Percentiles rank a stretch among this genome's conserved stretches.
phyloP scores from a whole-genome alignment of 1,139 yeast genomes.

The Pichia sp. region DNA sequence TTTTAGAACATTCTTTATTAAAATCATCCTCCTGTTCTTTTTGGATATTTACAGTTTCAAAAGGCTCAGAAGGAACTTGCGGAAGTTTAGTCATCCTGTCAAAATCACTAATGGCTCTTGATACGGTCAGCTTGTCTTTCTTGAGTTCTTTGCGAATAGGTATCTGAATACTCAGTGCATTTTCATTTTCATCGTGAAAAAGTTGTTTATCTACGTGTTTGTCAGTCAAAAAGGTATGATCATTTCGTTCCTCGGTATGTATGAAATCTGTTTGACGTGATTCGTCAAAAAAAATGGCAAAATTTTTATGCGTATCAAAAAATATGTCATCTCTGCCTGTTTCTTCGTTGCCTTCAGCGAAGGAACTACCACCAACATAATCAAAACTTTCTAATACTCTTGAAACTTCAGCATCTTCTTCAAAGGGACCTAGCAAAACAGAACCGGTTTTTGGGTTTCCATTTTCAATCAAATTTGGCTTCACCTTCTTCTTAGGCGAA shows the following conservation, averaged over 20 bases:
- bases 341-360: neutral
- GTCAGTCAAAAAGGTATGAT: neutral
- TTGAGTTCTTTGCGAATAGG: neutral
- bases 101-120: conserved; percentile 6
- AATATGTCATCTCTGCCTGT: neutral
- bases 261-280: neutral
- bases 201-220: neutral
- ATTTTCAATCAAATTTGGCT: neutral
- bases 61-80: neutral
- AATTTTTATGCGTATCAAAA: neutral
- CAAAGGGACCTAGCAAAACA: conserved; percentile 10
- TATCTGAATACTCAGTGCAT: neutral
- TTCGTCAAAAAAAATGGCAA: neutral
- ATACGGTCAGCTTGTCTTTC: neutral
- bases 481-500: conserved; percentile 8
- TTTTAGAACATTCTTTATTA: too few species aligned
- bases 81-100: conserved; percentile 9
- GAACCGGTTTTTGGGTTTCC: neutral
- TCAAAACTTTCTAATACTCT: conserved; percentile 12
- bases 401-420: conserved; percentile 17
- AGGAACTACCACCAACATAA: conserved; percentile 14
- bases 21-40: neutral
- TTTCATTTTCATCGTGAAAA: neutral
- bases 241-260: neutral
- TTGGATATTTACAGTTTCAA: neutral